phyloP scores from a whole-genome alignment of 1,139 yeast genomes.

The Torulaspora globosa region DNA sequence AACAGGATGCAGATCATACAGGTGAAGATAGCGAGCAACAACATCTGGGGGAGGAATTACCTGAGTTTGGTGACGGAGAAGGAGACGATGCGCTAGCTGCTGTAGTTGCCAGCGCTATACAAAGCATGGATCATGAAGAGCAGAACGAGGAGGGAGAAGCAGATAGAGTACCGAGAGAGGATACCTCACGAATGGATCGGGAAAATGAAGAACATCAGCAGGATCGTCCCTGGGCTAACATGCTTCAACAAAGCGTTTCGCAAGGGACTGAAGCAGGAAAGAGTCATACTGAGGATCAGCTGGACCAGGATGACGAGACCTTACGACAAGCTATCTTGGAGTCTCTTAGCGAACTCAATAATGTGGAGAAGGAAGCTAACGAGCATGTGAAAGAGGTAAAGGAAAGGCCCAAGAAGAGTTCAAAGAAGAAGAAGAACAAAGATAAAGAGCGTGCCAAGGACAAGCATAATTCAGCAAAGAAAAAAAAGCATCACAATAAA shows the following conservation, averaged over 20 bases:
- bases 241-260: constrained; percentile 31
- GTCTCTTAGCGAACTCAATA: constrained; percentile 28
- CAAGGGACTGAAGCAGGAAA: constrained; percentile 15
- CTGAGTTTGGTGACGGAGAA: constrained; percentile 21
- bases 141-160: constrained; percentile 7
- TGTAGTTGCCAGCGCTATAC: constrained; percentile 35
- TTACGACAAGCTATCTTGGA: constrained; percentile 34
- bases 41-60: constrained; percentile 17
- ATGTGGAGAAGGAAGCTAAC: constrained; percentile 12
- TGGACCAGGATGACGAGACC: constrained; percentile 37
- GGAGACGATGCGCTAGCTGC: constrained; percentile 28
- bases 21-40: neutral
- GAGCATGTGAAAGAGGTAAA: constrained; percentile 8
- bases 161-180: constrained; percentile 11
- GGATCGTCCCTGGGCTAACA: constrained; percentile 32
- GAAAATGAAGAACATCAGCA: constrained; percentile 19
- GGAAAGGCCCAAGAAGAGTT: constrained; percentile 13
- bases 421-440: constrained; percentile 24
- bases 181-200: neutral
- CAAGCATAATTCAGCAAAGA: constrained; percentile 8
- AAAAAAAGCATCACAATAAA: constrained; percentile 12
- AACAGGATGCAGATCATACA: neutral
- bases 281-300: constrained; percentile 12
- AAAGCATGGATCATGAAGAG: constrained; percentile 19
- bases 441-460: constrained; percentile 6